Conservation (phyloP, 139 green algal species). For the Bryopsis sp. region DNA sequence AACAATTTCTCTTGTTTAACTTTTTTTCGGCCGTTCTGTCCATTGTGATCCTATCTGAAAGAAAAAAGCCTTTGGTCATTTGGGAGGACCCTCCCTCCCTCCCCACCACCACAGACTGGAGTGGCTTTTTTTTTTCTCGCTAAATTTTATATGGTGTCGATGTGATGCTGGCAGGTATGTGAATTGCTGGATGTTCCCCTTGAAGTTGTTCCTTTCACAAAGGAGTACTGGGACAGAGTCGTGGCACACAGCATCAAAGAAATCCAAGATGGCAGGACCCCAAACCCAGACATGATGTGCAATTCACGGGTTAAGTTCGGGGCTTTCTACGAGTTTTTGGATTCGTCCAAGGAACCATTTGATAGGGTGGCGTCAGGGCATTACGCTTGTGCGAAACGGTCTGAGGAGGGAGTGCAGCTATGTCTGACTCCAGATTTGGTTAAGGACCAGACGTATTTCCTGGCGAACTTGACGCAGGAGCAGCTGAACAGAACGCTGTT, state of each 20-base stretch:
- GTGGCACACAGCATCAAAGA: constrained; percentile 73
- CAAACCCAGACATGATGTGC: constrained; percentile 97
- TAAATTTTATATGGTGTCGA: too few relatives aligned
- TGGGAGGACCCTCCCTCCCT: too few relatives aligned
- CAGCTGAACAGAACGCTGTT: constrained; percentile 84
- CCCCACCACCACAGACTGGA: too few relatives aligned
- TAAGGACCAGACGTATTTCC: constrained; percentile 94
- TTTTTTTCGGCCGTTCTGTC: not conserved
- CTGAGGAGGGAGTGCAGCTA: constrained; percentile 30
- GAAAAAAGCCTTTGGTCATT: too few relatives aligned
- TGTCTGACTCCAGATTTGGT: constrained; percentile 61
- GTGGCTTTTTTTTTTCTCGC: too few relatives aligned
- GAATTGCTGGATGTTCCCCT: constrained; percentile 55
- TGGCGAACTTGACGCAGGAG: constrained; percentile 55
- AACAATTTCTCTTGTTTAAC: not conserved
- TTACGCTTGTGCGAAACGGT: constrained; percentile 43
- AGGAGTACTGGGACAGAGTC: constrained; percentile 86
- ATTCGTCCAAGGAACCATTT: constrained; percentile 36
- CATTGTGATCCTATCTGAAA: too few relatives aligned
- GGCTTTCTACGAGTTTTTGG: constrained; percentile 80
- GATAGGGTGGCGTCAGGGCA: constrained; percentile 72
- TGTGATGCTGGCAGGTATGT: constrained; percentile 62
- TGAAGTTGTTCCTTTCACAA: constrained; percentile 66
- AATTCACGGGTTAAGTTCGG: constrained; percentile 89
- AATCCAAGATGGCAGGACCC: constrained; percentile 79